A percentile compares a stretch with the other conserved stretches of the same genome.
These are phyloP conservation scores for Epichloe festucae DNA, from an alignment of 2,329 filamentous ascomycete genomes.

Conservation along the genomic window DNA sequence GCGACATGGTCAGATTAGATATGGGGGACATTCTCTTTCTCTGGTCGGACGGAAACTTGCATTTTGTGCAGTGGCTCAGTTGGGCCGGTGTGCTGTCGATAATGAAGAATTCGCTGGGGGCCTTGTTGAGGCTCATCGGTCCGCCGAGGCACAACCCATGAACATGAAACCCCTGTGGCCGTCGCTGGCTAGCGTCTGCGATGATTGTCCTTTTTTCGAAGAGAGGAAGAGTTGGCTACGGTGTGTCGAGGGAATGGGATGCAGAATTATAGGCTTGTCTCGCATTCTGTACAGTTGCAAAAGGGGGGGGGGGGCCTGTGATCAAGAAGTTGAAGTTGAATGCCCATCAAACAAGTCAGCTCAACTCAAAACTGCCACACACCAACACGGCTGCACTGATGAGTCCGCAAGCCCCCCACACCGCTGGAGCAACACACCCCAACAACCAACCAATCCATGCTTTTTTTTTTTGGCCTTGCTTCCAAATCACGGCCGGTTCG, in stretches of 20 bases:
- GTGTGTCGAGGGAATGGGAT: background rate
- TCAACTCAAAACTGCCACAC: too few relatives aligned
- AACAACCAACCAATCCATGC: background rate
- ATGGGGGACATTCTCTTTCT: background rate
- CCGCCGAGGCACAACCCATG: constrained; percentile 4
- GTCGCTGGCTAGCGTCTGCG: background rate
- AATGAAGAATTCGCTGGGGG: background rate
- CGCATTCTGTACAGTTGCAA: background rate
- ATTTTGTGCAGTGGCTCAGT: background rate
- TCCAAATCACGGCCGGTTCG: background rate
- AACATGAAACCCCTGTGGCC: background rate
- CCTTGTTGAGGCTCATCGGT: constrained; percentile 8
- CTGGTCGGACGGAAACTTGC: background rate
- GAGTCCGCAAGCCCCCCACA: background rate
- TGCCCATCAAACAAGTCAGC: too few relatives aligned
- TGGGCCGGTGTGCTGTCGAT: background rate
- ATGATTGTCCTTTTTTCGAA: too few relatives aligned
- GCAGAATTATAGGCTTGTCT: background rate
- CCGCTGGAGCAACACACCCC: background rate
- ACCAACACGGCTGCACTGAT: background rate
- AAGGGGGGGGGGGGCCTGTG: background rate
- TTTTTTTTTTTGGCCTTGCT: background rate
- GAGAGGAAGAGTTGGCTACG: too few relatives aligned
- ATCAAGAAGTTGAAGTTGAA: background rate
- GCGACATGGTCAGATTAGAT: background rate